A percentile compares a stretch with the other conserved stretches of the same genome.
Conservation (phyloP, 306 rosid species). For the Vicia villosa region DNA sequence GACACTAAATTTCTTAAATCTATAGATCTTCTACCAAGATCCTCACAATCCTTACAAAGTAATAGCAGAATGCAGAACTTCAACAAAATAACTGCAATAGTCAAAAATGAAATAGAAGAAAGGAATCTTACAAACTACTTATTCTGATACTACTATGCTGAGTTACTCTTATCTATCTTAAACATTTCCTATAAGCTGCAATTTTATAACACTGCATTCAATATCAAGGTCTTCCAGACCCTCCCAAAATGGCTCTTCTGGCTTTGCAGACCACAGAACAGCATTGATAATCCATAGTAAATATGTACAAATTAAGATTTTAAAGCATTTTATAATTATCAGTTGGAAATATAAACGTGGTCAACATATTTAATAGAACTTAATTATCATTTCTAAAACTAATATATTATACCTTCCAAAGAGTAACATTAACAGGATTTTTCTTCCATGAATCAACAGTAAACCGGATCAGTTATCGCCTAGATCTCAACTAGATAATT, state of each 20-base stretch:
- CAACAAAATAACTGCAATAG: no score
- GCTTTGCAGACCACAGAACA: conserved; percentile 49
- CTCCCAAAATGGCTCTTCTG: no score
- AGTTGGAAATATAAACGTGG: no score
- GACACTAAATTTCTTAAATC: no score
- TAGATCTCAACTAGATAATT: conserved; percentile 72
- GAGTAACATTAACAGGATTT: conserved; percentile 91
- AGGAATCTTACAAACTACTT: no score
- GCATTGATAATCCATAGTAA: conserved; percentile 15
- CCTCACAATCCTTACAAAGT: no score
- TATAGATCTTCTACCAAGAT: no score
- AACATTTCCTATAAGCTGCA: conserved; percentile 40
- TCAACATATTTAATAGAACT: no score
- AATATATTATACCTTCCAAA: conserved; percentile 74
- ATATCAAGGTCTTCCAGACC: conserved; percentile 87
- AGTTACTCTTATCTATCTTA: no score
- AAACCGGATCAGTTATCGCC: conserved; percentile 92
- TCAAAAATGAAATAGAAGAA: no score
- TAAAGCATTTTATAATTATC: neutral
- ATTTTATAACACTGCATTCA: conserved; percentile 94
- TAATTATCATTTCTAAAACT: neutral
- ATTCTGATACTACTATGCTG: no score
- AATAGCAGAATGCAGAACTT: no score
- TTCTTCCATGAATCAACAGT: conserved; percentile 86
- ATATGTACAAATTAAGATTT: conserved; percentile 21